phyloP scores from a whole-genome alignment of 345 rosid species.

The Isatis tinctoria region DNA sequence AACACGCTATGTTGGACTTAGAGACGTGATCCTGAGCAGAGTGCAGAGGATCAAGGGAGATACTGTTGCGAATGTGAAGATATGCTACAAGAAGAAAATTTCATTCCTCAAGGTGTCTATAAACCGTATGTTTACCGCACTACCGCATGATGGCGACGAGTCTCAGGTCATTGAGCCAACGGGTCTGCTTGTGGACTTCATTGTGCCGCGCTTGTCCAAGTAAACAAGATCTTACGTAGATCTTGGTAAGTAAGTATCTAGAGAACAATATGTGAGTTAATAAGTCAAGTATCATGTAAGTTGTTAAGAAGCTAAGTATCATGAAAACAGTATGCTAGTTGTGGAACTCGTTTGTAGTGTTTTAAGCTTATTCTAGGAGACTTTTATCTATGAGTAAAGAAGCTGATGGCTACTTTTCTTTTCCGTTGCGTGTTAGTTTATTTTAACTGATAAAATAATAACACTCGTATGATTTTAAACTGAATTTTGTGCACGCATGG shows the following conservation, averaged over 20 bases:
- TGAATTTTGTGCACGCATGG: too few species aligned
- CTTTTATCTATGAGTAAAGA: not conserved
- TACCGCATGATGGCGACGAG: not conserved
- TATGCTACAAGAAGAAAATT: slow-evolving; percentile 14
- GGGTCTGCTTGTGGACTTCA: slow-evolving; percentile 17
- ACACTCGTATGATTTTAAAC: too few species aligned
- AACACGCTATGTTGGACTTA: slow-evolving; percentile 17
- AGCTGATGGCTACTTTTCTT: not conserved
- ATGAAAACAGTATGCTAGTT: not conserved
- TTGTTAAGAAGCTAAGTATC: not conserved
- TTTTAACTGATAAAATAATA: too few species aligned
- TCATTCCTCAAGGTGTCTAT: not conserved
- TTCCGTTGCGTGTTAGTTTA: too few species aligned
- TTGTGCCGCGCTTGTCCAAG: not conserved
- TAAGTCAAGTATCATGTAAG: not conserved
- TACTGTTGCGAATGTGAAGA: not conserved
- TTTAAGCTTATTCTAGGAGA: not conserved
- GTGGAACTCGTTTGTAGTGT: not conserved
- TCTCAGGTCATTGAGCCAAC: slow-evolving; percentile 12
- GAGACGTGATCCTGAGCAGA: not conserved
- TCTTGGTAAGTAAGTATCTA: slow-evolving; percentile 5
- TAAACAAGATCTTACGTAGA: not conserved
- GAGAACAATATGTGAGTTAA: not conserved
- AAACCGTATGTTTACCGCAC: not conserved
- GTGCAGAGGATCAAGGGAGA: not conserved